A percentile compares a stretch with the other conserved stretches of the same genome.
phyloP scores from a whole-genome alignment of 495 filamentous ascomycete genomes.

The Sordaria brevicollis region DNA sequence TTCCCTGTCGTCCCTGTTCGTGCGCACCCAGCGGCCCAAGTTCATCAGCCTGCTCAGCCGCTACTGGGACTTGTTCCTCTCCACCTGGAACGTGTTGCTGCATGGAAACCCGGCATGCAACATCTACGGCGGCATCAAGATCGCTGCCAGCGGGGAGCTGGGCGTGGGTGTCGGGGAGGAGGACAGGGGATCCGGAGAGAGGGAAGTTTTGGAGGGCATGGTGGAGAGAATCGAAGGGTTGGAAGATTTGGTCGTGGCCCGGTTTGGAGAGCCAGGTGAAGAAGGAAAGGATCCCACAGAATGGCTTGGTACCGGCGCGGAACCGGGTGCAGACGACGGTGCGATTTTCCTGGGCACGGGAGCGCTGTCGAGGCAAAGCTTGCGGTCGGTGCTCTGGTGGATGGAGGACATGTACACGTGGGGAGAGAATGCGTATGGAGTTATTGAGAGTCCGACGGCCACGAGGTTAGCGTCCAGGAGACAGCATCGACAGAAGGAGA shows the following conservation, averaged over 20 bases:
- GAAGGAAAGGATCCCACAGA: conserved; percentile 7
- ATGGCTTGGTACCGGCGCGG: conserved; percentile 59
- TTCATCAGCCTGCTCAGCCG: conserved; percentile 53
- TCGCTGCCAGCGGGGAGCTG: conserved; percentile 83
- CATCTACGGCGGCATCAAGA: conserved; percentile 74
- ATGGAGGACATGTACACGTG: conserved; percentile 72
- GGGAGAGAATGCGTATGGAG: conserved; percentile 71
- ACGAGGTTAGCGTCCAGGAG: conserved; percentile 26
- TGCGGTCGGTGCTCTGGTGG: conserved; percentile 65
- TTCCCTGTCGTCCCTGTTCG: conserved; percentile 55
- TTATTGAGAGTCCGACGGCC: conserved; percentile 60
- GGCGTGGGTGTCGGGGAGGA: conserved; percentile 92
- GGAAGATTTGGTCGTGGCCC: conserved; percentile 79
- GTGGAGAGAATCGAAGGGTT: conserved; percentile 54
- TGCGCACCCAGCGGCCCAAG: conserved; percentile 37
- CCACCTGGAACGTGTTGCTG: conserved; percentile 80
- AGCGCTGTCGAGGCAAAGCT: conserved; percentile 49
- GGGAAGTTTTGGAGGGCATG: conserved; percentile 83
- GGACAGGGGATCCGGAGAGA: conserved; percentile 81
- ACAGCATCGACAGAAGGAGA: not conserved
- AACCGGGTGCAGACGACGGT: conserved; percentile 64
- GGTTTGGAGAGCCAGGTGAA: conserved; percentile 54
- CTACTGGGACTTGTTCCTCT: conserved; percentile 75
- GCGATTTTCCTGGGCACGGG: conserved; percentile 74
- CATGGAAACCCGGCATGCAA: conserved; percentile 78